Conservation (phyloP, 176 grass and related monocot species). For the Luzula sylvatica region DNA sequence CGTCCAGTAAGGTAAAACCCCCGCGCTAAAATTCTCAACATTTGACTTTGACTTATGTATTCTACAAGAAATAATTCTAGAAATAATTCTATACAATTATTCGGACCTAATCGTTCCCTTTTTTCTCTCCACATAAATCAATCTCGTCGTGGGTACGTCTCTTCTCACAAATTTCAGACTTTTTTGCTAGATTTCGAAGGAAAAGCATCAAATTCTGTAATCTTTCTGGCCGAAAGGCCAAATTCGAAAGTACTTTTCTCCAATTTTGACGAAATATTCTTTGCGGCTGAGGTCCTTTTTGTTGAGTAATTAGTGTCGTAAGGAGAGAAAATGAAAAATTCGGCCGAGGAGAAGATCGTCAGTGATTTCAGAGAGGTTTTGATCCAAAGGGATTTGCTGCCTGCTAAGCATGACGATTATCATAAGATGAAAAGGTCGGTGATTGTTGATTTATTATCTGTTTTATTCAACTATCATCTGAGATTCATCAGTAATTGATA, state of each 20-base stretch:
- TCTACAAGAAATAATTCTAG: too few species aligned
- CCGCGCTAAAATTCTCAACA: too few species aligned
- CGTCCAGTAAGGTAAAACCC: too few species aligned
- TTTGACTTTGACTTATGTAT: too few species aligned
- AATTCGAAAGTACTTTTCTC: neutral
- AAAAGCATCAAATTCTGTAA: too few species aligned
- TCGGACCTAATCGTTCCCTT: too few species aligned
- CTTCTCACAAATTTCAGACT: too few species aligned
- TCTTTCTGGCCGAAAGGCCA: too few species aligned
- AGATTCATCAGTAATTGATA: slow-evolving; percentile 18
- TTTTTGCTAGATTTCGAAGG: too few species aligned
- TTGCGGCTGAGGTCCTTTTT: neutral
- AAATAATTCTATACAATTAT: too few species aligned
- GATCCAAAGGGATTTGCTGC: slow-evolving; percentile 20
- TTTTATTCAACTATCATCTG: neutral
- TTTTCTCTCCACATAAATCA: too few species aligned
- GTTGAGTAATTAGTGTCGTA: neutral
- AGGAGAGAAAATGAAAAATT: neutral
- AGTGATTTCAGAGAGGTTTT: slow-evolving; percentile 27
- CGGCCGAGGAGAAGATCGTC: slow-evolving; percentile 8
- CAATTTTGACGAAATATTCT: neutral
- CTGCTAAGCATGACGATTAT: slow-evolving; percentile 29
- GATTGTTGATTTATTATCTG: neutral
- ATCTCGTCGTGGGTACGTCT: too few species aligned
- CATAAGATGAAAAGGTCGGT: slow-evolving; percentile 28